A percentile compares a stretch with the other conserved stretches of the same genome.
Evolutionary conservation across 345 rosid species (phyloP).

Genomic region (Excoecaria agallocha): DNA sequence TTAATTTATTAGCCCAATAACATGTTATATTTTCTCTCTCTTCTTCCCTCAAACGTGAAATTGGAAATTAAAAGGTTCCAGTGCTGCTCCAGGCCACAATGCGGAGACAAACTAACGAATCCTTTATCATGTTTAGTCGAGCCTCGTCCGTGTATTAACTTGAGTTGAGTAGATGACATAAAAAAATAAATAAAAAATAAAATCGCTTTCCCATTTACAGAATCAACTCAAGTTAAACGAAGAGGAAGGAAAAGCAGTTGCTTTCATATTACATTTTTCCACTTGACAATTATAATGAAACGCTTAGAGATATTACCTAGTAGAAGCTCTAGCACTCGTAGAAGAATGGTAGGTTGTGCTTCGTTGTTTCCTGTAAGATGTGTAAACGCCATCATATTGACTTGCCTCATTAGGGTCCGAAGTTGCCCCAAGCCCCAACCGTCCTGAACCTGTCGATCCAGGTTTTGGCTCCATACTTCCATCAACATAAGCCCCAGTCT

Average conservation of each 20-base stretch:
- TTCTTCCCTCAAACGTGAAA: no score
- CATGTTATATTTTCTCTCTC: no score
- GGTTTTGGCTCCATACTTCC: conserved; percentile 73
- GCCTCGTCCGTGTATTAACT: no score
- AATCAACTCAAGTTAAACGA: background rate
- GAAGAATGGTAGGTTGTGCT: conserved; percentile 86
- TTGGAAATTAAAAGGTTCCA: no score
- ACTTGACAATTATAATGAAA: background rate
- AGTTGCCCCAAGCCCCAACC: conserved; percentile 81
- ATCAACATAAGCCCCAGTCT: conserved; percentile 79
- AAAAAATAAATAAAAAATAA: no score
- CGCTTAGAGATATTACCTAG: conserved; percentile 35
- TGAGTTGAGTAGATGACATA: no score
- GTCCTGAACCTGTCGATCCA: conserved; percentile 62
- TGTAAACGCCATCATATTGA: conserved; percentile 91
- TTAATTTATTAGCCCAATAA: no score
- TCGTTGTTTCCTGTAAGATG: conserved; percentile 90
- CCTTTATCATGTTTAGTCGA: no score
- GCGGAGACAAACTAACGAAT: no score
- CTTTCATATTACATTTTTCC: background rate
- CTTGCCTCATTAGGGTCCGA: conserved; percentile 85
- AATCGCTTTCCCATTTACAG: background rate
- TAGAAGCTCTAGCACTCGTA: conserved; percentile 83
- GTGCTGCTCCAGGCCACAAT: no score
- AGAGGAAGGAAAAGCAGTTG: background rate